Conservation (phyloP, 768 basidiomycete species). For the Coprinellus aureogranulatus region DNA sequence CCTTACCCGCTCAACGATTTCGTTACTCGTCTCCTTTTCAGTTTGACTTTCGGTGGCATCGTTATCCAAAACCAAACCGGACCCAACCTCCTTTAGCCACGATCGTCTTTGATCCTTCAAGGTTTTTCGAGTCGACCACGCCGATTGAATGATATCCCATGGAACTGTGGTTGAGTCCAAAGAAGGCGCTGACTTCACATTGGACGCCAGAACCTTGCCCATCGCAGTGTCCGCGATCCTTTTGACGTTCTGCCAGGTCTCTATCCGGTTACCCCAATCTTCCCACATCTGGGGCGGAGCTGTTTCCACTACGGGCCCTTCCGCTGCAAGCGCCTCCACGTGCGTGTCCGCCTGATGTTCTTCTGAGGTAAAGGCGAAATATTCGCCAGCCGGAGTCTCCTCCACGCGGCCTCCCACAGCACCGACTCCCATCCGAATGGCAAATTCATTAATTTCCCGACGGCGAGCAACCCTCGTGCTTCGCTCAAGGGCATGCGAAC, state of each 20-base stretch:
- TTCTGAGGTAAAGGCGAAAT: conserved; percentile 7
- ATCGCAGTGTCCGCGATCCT: conserved; percentile 76
- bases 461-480: conserved; percentile 58
- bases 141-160: conserved; percentile 64
- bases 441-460: conserved; percentile 75
- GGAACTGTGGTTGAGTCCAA: conserved; percentile 59
- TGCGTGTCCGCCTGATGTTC: conserved; percentile 6
- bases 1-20: conserved; percentile 74
- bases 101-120: conserved; percentile 50
- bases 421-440: conserved; percentile 80
- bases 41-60: conserved; percentile 38
- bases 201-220: conserved; percentile 55
- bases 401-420: conserved; percentile 69
- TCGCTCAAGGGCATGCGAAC: conserved; percentile 55
- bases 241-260: conserved; percentile 66
- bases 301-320: background rate
- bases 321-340: conserved; percentile 1
- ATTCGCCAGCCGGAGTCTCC: conserved; percentile 28
- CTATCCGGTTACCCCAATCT: conserved; percentile 70
- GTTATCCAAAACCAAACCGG: conserved; percentile 21
- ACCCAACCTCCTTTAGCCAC: conserved; percentile 55
- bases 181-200: conserved; percentile 28
- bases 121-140: conserved; percentile 61
- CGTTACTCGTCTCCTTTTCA: conserved; percentile 48
- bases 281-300: conserved; percentile 45